Conservation (phyloP, 495 filamentous ascomycete genomes). For the Talaromyces liani region DNA sequence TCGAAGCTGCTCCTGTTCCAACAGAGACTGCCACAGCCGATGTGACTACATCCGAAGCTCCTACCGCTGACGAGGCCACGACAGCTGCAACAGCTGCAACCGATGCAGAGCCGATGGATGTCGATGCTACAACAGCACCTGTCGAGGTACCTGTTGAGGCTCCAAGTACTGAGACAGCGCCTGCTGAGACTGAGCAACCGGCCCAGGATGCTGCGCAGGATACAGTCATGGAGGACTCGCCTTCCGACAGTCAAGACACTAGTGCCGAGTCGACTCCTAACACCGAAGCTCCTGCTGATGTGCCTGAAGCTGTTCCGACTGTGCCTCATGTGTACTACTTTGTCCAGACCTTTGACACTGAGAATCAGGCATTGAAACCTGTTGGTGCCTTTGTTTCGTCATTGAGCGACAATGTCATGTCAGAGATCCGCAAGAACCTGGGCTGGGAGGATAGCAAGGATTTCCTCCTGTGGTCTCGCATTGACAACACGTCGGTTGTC, state of each 20-base stretch:
- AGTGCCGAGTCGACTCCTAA: not conserved
- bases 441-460: conserved; percentile 30
- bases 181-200: not conserved
- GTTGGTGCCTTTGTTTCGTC: conserved; percentile 47
- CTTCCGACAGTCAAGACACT: conserved; percentile 2
- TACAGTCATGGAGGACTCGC: conserved; percentile 13
- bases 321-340: conserved; percentile 40
- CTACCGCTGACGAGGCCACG: not conserved
- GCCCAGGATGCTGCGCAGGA: conserved; percentile 11
- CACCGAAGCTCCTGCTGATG: conserved; percentile 1
- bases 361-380: conserved; percentile 37
- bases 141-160: not conserved
- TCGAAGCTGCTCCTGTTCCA: not conserved
- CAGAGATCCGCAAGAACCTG: conserved; percentile 32
- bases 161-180: not conserved
- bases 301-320: conserved; percentile 9
- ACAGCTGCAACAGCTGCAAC: not conserved
- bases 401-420: conserved; percentile 36
- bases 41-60: not conserved
- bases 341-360: conserved; percentile 44
- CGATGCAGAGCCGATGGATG: conserved; percentile 5
- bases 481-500: conserved; percentile 31
- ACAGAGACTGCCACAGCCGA: not conserved
- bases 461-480: conserved; percentile 39
- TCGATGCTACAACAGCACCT: conserved; percentile 7